phyloP scores from a whole-genome alignment of 2,329 filamentous ascomycete species.

The Penicillium sp. region DNA sequence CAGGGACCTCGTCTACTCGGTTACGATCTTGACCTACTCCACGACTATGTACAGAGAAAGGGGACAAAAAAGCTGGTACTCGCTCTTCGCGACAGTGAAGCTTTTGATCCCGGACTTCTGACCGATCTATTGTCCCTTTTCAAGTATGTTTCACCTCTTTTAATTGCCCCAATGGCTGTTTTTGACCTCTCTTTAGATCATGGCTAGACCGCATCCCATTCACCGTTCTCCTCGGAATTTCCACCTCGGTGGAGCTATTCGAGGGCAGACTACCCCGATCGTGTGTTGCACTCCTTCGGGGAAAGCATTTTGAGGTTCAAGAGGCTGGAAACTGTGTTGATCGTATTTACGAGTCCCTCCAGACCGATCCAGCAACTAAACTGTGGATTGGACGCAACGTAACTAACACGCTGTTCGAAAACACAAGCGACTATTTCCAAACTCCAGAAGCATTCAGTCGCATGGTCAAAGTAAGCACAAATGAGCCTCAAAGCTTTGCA shows the following conservation, averaged over 20 bases:
- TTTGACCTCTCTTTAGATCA: constrained; percentile 45
- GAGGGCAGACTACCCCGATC: constrained; percentile 58
- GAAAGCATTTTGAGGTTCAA: constrained; percentile 56
- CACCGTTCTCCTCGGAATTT: constrained; percentile 60
- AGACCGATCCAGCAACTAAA: constrained; percentile 34
- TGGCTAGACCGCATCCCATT: constrained; percentile 65
- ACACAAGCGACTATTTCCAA: constrained; percentile 61
- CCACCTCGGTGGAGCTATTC: constrained; percentile 64
- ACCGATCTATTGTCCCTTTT: constrained; percentile 48
- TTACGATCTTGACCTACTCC: constrained; percentile 49
- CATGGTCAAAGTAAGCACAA: constrained; percentile 49
- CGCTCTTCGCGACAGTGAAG: constrained; percentile 49
- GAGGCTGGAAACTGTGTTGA: constrained; percentile 50
- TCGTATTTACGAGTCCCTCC: constrained; percentile 43
- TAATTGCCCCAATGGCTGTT: not conserved
- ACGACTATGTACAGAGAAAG: constrained; percentile 43
- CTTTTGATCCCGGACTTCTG: constrained; percentile 47
- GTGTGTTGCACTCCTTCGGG: constrained; percentile 54
- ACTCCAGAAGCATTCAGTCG: constrained; percentile 57
- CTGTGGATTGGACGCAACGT: constrained; percentile 58
- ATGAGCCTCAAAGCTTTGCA: not conserved
- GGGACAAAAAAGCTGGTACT: constrained; percentile 42
- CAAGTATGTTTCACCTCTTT: constrained; percentile 40
- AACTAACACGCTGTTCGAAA: constrained; percentile 54
- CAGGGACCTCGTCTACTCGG: constrained; percentile 45